Base-by-base conservation (phyloP, 2,329 filamentous ascomycete genomes). In the Beauveria australis region DNA sequence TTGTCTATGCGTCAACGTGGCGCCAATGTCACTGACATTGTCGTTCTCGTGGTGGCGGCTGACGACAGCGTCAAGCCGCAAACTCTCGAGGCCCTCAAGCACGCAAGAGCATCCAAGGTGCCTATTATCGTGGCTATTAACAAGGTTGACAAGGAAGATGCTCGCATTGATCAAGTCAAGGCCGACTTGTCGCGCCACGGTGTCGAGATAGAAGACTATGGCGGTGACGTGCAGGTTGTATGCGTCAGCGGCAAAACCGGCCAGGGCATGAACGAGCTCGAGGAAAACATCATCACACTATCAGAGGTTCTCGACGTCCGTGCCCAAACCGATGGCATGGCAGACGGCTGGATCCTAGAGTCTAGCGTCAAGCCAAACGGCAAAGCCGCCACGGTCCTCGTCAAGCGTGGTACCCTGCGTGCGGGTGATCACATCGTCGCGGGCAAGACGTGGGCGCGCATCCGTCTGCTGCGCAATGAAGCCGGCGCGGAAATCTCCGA, bases 31-130 rank as follows among this genome's bases (percentile, higher is more conserved):
- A 99, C 95, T 0, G 94, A 99, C 71, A 97, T 99, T 66, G 91
- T 99, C 16, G 88, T 99, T 47, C 78, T 99, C 22, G 94, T 99
- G 0, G 93, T 99, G 24, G 94, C 94, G 7, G 93, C 93, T 9
- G 94, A 99, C 71, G 95, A 99, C 71, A 94, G 92, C 70, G 93
- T 99, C 67, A 99, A 94, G 79, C 94, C 94, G 3, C 94, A 99
- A 71, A 99, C 95, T 0, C 79, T 97, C 2, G 94, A 99, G 77
- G 94, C 94, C 6, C 86, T 99, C 71, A 97, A 95, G 73, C 94
- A 99, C 71, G 93, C 94, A 8, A 89, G 88, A 61, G 81, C 84
- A 33, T 91, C 94, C 55, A 88, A 89, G 63, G 94, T 97, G 1
- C 93, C 94, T 5, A 93, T 99, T 54, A 96, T 99, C 62, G 94